Percentiles rank a stretch among this genome's conserved stretches.
These are phyloP conservation scores for Pelargonium nanum DNA, from an alignment of 345 rosid species.

Conservation along the genomic window DNA sequence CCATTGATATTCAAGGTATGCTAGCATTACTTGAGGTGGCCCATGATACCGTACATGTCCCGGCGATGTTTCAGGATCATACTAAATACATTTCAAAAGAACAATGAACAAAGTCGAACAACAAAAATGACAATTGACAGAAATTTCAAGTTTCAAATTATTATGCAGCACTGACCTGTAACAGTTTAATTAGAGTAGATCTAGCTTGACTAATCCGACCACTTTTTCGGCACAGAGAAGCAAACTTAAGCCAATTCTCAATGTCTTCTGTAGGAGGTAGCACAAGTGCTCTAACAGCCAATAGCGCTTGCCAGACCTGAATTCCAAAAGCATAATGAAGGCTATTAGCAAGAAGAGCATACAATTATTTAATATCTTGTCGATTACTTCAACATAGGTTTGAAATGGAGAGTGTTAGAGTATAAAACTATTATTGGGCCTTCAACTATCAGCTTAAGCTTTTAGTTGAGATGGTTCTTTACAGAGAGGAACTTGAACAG, in stretches of 20 bases:
- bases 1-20: constrained; percentile 92
- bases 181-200: constrained; percentile 80
- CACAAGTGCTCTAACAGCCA: constrained; percentile 87
- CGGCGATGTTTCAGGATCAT: constrained; percentile 78
- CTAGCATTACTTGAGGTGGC: constrained; percentile 94
- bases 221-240: constrained; percentile 82
- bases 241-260: constrained; percentile 93
- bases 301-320: constrained; percentile 92
- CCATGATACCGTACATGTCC: constrained; percentile 68
- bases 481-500: too few species aligned
- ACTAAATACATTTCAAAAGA: constrained; percentile 24
- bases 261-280: constrained; percentile 89
- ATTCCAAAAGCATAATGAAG: constrained; percentile 2
- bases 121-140: neutral
- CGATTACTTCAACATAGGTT: neutral
- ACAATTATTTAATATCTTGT: neutral
- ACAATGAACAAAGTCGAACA: neutral
- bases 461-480: too few species aligned
- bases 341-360: neutral
- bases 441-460: too few species aligned
- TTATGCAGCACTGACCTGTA: constrained; percentile 46
- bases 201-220: constrained; percentile 93
- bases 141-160: constrained; percentile 1
- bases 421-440: too few species aligned
- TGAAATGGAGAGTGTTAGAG: too few species aligned